Evolutionary conservation across 2,329 filamentous ascomycete genomes (phyloP).

Genomic region (Macrophomina phaseolina): DNA sequence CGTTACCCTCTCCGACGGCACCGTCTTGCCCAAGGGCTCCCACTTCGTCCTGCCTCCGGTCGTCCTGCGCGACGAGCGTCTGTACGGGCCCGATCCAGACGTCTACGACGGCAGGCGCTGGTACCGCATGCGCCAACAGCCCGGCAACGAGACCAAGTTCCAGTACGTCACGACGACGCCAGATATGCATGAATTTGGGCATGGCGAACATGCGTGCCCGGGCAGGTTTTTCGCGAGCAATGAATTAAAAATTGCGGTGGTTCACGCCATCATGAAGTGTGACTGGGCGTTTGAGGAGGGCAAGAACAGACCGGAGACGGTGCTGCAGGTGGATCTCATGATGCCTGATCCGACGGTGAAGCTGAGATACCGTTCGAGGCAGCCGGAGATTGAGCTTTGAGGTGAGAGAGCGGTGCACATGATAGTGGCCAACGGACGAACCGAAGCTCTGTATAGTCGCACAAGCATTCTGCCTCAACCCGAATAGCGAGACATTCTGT

Average conservation of each 20-base stretch:
- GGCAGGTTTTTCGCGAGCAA: constrained; percentile 41
- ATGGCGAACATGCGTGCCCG: constrained; percentile 37
- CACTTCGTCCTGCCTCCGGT: background rate
- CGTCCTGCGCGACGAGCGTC: background rate
- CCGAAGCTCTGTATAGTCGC: no score
- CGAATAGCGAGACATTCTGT: no score
- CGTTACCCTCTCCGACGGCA: background rate
- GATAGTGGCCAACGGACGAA: no score
- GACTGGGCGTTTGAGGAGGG: constrained; percentile 28
- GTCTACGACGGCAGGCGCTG: background rate
- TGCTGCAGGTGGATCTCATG: no score
- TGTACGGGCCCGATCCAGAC: background rate
- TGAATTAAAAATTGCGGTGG: constrained; percentile 42
- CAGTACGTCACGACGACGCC: background rate
- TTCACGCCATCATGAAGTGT: constrained; percentile 35
- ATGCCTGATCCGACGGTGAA: no score
- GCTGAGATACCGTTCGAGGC: no score
- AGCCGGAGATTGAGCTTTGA: no score
- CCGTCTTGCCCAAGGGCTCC: background rate
- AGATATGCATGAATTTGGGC: background rate
- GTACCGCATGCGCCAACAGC: background rate
- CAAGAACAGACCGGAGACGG: no score
- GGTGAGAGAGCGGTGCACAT: no score
- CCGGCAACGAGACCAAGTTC: background rate
- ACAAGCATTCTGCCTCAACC: no score